Conservation (phyloP, 805 yeast genomes). For the Lipomyces spencermartinsiae region DNA sequence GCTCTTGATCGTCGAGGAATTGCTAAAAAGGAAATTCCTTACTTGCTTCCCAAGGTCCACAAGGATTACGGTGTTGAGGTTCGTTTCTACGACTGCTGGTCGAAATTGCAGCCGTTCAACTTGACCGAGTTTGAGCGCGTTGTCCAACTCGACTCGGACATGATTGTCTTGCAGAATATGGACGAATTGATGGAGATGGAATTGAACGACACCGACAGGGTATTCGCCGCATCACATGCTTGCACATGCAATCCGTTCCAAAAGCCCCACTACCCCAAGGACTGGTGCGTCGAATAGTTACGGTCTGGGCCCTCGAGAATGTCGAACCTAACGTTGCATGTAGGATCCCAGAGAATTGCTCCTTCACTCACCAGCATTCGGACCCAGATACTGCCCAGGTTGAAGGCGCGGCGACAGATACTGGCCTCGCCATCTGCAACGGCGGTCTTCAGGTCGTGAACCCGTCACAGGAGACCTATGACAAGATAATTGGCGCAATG, state of each 20-base stretch:
- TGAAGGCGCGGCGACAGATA: conserved; percentile 45
- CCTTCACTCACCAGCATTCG: conserved; percentile 50
- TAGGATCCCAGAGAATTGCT: conserved; percentile 54
- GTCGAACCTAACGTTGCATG: neutral
- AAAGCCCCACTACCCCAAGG: conserved; percentile 58
- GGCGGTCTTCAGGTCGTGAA: conserved; percentile 63
- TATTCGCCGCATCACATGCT: conserved; percentile 65
- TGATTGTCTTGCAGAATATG: conserved; percentile 63
- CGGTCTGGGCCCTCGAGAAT: neutral
- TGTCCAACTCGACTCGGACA: conserved; percentile 64
- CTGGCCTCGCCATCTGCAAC: conserved; percentile 59
- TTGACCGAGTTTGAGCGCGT: conserved; percentile 59
- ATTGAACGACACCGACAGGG: conserved; percentile 43
- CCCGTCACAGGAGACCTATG: conserved; percentile 51
- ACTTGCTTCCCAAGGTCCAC: conserved; percentile 53
- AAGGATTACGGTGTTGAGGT: conserved; percentile 58
- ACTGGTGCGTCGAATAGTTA: conserved; percentile 50
- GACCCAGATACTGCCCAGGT: conserved; percentile 39
- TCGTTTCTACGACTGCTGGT: conserved; percentile 67
- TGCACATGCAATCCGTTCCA: conserved; percentile 67
- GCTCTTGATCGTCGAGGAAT: conserved; percentile 52
- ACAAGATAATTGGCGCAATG: conserved; percentile 53
- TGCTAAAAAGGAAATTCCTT: conserved; percentile 51
- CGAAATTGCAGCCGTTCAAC: conserved; percentile 62
- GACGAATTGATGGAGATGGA: conserved; percentile 62